Conservation (phyloP, 2,329 filamentous ascomycete species). For the Leptosphaerulina australis region DNA sequence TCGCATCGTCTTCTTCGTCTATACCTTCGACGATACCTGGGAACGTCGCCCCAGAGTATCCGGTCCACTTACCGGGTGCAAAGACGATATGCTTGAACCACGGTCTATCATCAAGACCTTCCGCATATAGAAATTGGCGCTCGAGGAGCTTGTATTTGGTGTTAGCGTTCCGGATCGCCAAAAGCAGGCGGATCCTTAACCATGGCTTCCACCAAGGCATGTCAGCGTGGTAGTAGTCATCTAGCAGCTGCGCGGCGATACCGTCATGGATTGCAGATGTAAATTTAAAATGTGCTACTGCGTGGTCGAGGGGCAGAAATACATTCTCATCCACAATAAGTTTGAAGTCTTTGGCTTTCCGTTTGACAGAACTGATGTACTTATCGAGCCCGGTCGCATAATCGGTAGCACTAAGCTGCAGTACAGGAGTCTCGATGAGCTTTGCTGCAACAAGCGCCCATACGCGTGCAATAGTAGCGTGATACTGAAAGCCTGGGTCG, state of each 20-base stretch:
- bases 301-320: conserved; percentile 53
- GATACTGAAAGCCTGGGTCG: conserved; percentile 67
- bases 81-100: conserved; percentile 98
- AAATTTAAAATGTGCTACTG: conserved; percentile 57
- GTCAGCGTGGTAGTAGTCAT: conserved; percentile 53
- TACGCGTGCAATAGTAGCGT: conserved; percentile 57
- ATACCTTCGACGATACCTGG: conserved; percentile 69
- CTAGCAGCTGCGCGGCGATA: conserved; percentile 53
- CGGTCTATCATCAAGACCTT: conserved; percentile 75
- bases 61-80: conserved; percentile 88
- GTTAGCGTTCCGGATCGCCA: conserved; percentile 71
- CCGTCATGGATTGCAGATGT: conserved; percentile 59
- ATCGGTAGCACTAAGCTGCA: conserved; percentile 55
- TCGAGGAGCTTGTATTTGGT: conserved; percentile 84
- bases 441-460: conserved; percentile 55
- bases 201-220: conserved; percentile 82
- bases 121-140: conserved; percentile 74
- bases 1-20: conserved; percentile 54
- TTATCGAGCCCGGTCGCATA: conserved; percentile 51
- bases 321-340: conserved; percentile 36
- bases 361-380: conserved; percentile 53
- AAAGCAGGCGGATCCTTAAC: conserved; percentile 67
- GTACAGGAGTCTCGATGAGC: conserved; percentile 55
- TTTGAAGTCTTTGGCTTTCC: conserved; percentile 31
- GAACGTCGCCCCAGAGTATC: conserved; percentile 77